These are phyloP conservation scores for Candida pini DNA, from an alignment of 805 yeast species.

Conservation along the genomic window DNA sequence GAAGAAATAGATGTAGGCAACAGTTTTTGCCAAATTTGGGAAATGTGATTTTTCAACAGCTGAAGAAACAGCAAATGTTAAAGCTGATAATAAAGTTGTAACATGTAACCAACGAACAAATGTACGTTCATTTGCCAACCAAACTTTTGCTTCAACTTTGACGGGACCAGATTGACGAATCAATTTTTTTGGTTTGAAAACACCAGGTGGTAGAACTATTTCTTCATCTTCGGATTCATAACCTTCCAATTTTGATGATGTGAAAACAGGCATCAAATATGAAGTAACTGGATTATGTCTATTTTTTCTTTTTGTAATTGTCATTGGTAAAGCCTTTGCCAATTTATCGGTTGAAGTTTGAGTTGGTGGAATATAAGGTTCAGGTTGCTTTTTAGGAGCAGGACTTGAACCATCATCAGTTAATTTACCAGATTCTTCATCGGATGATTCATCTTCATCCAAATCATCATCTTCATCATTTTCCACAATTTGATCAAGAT, in stretches of 20 bases:
- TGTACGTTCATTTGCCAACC: slow-evolving; percentile 98
- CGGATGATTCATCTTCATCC: slow-evolving; percentile 46
- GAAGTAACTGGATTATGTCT: slow-evolving; percentile 11
- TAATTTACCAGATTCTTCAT: slow-evolving; percentile 50
- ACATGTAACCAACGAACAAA: slow-evolving; percentile 94
- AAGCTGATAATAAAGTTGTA: slow-evolving; percentile 73
- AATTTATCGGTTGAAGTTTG: slow-evolving; percentile 2
- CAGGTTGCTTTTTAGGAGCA: slow-evolving; percentile 1
- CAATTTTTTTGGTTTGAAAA: slow-evolving; percentile 69
- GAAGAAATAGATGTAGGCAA: slow-evolving; percentile 77
- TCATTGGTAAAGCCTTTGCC: slow-evolving; percentile 4
- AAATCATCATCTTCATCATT: slow-evolving; percentile 27
- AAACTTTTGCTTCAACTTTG: slow-evolving; percentile 94
- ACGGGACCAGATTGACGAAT: slow-evolving; percentile 88
- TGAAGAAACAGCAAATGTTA: slow-evolving; percentile 79
- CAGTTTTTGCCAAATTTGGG: slow-evolving; percentile 52
- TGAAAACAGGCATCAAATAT: slow-evolving; percentile 28
- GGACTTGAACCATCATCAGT: slow-evolving; percentile 33
- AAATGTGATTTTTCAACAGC: slow-evolving; percentile 66
- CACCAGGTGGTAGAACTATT: slow-evolving; percentile 83
- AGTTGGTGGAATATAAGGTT: slow-evolving; percentile 3
- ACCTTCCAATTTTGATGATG: slow-evolving; percentile 30
- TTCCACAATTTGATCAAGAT: slow-evolving; percentile 29
- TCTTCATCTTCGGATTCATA: slow-evolving; percentile 84
- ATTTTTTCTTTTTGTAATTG: slow-evolving; percentile 8